Base-by-base conservation (phyloP, 495 filamentous ascomycete genomes). In the Lentithecium fluviatile region DNA sequence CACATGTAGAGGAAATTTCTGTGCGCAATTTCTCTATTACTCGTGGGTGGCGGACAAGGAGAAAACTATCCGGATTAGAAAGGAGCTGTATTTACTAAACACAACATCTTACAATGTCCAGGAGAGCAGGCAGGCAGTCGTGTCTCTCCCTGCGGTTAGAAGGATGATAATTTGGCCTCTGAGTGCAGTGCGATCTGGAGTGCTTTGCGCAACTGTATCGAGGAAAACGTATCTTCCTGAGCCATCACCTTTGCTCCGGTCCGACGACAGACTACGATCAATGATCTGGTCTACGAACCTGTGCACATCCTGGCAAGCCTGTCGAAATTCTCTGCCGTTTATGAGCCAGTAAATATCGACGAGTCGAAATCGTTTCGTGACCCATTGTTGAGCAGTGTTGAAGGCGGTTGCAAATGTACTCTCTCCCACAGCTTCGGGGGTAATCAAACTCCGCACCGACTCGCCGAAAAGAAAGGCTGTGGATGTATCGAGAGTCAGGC, bases 11-110 rank as follows among this genome's bases (percentile, higher is more conserved):
- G 6, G 50, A 20, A 3, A 70, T 64, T 23, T 43, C 52, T n/a
- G 5, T 29, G 20, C 69, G 63, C 19, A 71, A 52, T 29, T 64
- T 61, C 19, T 53, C 32, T 25, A 57, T 59, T 15, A 62, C 57
- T 11, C 38, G 20, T 8, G 64, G 64, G 49, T 71, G 20, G 13
- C 52, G 45, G 51, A 61, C 0, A 37, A 91, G 77, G 48, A 81
- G 80, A 62, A 81, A 85, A 90, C 88, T 51, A 79, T 74, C 11
- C 81, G 82, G 15, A 79, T 79, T 6, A 90, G 72, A 0, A 80
- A 73, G 25, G 74, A 6, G 11, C 20, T 23, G 45, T 21, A 48
- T 15, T 4, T 20, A 20, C 13, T 15, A 43, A 5, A 3, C 3
- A 13, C 15, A n/a, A 43, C 15, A 5, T 21, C 53, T 36, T 47